phyloP scores from a whole-genome alignment of 2,329 filamentous ascomycete species.

The Emmonsiellopsis sp. region DNA sequence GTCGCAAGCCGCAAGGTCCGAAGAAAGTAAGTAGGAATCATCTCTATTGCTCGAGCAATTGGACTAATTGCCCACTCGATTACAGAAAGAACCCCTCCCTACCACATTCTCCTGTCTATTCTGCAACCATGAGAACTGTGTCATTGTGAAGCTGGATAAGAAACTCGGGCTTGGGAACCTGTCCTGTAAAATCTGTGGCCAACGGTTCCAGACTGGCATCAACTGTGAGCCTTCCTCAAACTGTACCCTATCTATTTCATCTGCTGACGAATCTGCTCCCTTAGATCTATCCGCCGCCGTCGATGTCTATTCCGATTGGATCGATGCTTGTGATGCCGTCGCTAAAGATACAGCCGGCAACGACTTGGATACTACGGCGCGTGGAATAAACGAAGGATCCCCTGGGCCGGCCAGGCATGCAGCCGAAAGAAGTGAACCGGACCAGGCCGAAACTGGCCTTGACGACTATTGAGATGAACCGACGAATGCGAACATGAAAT shows the following conservation, averaged over 20 bases:
- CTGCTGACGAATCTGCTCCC: constrained; percentile 3
- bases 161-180: constrained; percentile 79
- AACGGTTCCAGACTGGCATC: constrained; percentile 84
- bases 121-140: constrained; percentile 94
- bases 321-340: constrained; percentile 78
- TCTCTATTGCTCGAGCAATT: neutral
- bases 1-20: constrained; percentile 68
- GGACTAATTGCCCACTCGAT: neutral
- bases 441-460: neutral
- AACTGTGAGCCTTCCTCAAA: constrained; percentile 58
- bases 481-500: neutral
- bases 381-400: constrained; percentile 1
- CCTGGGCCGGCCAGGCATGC: neutral
- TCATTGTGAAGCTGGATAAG: constrained; percentile 86
- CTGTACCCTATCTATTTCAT: neutral
- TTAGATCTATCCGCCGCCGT: constrained; percentile 80
- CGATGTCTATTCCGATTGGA: constrained; percentile 97
- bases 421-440: neutral
- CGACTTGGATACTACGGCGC: constrained; percentile 7
- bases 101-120: constrained; percentile 94
- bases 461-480: neutral
- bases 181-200: constrained; percentile 85
- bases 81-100: constrained; percentile 37
- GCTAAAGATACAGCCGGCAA: constrained; percentile 45
- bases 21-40: constrained; percentile 56